These are phyloP conservation scores for Fraxinus platypoda DNA, from an alignment of 305 asterid genomes.

Conservation along the genomic window DNA sequence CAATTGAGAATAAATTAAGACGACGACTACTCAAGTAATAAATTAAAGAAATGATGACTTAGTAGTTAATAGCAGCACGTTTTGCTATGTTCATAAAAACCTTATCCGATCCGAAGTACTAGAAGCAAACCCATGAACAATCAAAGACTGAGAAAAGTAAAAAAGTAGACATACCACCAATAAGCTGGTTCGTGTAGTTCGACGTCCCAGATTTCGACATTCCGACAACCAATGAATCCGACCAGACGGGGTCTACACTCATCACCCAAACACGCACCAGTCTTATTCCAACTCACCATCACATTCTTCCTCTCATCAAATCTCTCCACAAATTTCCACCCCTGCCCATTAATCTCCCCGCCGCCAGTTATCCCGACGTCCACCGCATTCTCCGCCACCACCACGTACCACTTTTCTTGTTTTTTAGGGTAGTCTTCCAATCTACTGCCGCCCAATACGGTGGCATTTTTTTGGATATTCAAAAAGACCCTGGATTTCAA, in stretches of 20 bases:
- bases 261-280: conserved; percentile 74
- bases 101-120: background rate
- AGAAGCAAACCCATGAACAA: background rate
- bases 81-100: background rate
- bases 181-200: conserved; percentile 70
- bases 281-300: conserved; percentile 94
- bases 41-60: background rate
- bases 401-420: conserved; percentile 76
- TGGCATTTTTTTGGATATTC: conserved; percentile 47
- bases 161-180: conserved; percentile 62
- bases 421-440: conserved; percentile 64
- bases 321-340: conserved; percentile 62
- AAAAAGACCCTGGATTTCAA: conserved; percentile 72
- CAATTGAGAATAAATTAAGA: too few relatives aligned
- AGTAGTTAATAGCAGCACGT: background rate
- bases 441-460: conserved; percentile 64
- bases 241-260: conserved; percentile 86
- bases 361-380: conserved; percentile 89
- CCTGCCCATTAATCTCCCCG: conserved; percentile 95
- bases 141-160: background rate
- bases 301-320: conserved; percentile 83
- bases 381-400: conserved; percentile 66
- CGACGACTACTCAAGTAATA: background rate
- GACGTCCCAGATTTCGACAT: conserved; percentile 53
- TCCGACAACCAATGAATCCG: conserved; percentile 69